Base-by-base conservation (phyloP, 768 basidiomycete genomes). In the Tylopilus sp. region DNA sequence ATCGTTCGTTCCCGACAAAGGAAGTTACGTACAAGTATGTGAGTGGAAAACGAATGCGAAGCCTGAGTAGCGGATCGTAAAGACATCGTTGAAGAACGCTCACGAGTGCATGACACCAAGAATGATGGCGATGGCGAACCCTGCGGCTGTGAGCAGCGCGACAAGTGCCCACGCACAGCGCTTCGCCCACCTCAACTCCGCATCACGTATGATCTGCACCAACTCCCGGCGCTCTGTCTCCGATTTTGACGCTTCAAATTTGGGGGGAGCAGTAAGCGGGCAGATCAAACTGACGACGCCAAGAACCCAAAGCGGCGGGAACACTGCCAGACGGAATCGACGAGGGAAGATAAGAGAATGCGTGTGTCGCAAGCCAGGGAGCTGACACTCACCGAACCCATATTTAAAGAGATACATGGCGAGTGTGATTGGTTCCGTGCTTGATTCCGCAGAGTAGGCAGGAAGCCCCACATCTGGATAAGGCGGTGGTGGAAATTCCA, bases 331-430 rank as follows among this genome's bases (percentile, higher is more conserved):
- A 51, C n/a, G 25, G 20, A 20, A n/a, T n/a, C n/a, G n/a, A n/a
- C n/a, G 10, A 28, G n/a, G 25, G 46, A 48, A 50, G 31, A 47
- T 17, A 3, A 41, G 21, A 17, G 8, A 11, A 18, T 20, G 10
- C 6, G n/a, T 8, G 12, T 22, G 15, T 51, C 13, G 11, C 6
- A 22, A 40, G n/a, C 21, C 12, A 28, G 17, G 11, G 33, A n/a
- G n/a, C n/a, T 2, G 28, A 43, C 6, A 71, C 78, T 63, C 55
- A 79, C 78, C 25, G 59, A 79, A 79, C 21, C 79, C 78, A 25
- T 72, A 75, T 53, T 71, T 75, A 70, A 79, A 79, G 35, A 79
- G 67, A 56, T 74, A 73, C 63, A 65, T 70, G 1, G 76, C 77
- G 50, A 79, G 71, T 39, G 77, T 77, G 35, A 62, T 55, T 26